Evolutionary conservation across 116 monocot genomes (phyloP).

Genomic region (Zostera marina): DNA sequence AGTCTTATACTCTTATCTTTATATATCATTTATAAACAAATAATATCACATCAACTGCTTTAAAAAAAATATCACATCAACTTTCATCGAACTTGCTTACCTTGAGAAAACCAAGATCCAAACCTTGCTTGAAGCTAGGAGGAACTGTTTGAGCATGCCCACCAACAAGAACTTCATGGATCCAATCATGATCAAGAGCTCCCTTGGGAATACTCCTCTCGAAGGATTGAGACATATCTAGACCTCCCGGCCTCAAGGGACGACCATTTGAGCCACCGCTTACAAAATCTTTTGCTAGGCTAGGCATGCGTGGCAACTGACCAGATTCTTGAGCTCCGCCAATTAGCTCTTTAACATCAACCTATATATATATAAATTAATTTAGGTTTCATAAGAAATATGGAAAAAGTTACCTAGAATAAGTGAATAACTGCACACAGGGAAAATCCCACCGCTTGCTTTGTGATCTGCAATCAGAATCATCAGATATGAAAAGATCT

Average conservation of each 20-base stretch:
- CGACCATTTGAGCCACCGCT: slow-evolving; percentile 61
- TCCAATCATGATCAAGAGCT: slow-evolving; percentile 63
- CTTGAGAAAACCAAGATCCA: slow-evolving; percentile 65
- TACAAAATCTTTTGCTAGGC: slow-evolving; percentile 80
- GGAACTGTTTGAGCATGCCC: slow-evolving; percentile 44
- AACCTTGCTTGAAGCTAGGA: slow-evolving; percentile 66
- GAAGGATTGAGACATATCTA: slow-evolving; percentile 29
- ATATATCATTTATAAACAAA: too few relatives aligned
- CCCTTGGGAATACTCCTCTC: slow-evolving; percentile 40
- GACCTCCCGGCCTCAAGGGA: slow-evolving; percentile 79
- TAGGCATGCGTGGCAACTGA: slow-evolving; percentile 43
- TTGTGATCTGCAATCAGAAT: too few relatives aligned
- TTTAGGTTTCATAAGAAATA: not conserved
- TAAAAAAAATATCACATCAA: not conserved
- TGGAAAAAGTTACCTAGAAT: not conserved
- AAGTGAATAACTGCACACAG: too few relatives aligned
- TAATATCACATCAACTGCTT: too few relatives aligned
- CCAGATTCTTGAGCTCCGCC: slow-evolving; percentile 49
- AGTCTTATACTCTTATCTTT: too few relatives aligned
- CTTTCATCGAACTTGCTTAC: slow-evolving; percentile 16
- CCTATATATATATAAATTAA: slow-evolving; percentile 12
- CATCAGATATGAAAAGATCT: too few relatives aligned
- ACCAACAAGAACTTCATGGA: slow-evolving; percentile 51
- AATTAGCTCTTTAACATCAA: slow-evolving; percentile 44
- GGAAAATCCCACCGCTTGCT: too few relatives aligned